Evolutionary conservation across 768 basidiomycete species (phyloP), one percentile per base, ranked within the genome.

Genomic region (Crucibulum laeve): DNA sequence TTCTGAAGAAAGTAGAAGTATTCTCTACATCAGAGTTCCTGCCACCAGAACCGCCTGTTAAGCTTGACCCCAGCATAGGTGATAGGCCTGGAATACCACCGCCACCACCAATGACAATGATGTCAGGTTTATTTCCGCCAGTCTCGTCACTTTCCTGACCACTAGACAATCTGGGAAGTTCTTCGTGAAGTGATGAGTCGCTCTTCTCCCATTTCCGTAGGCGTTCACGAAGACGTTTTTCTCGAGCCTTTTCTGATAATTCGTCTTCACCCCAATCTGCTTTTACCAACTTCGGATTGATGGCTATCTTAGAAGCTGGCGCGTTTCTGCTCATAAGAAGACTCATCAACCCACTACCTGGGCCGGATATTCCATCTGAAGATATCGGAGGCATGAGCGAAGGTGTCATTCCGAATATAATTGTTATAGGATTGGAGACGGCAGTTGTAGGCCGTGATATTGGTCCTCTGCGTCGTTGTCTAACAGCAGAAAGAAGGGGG

Each of bases 401-500:
- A 21, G 92, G 91, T 0, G 86, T 83, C 54, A 90, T 80, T n/a
- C 91, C 91, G 53, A 95, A 87, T 14, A 96, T 71, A 37, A 96
- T 90, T 5, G 84, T 79, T 53, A 84, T 87, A 2, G 91, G 89
- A 55, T 80, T 80, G 25, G 62, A 51, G 10, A 82, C 74, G 1
- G 80, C 74, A n/a, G 80, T 77, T 4, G 78, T 70, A 8, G 80
- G 71, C 22, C 79, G 70, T 1, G 80, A 63, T 5, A 84, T 65
- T 3, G 82, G 71, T 2, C 85, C 82, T 49, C 79, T 74, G 24
- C 92, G 78, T 26, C 90, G 76, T 43, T 82, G 71, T 33, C 83
- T 79, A n/a, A 94, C 87, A 10, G 89, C 84, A 22, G 79, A 71
- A 11, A 92, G 70, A 19, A 97, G 73, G 28, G 83, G 74, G 8